These are phyloP conservation scores for Kwoniella bestiolae DNA, from an alignment of 768 basidiomycete genomes.

Conservation along the genomic window DNA sequence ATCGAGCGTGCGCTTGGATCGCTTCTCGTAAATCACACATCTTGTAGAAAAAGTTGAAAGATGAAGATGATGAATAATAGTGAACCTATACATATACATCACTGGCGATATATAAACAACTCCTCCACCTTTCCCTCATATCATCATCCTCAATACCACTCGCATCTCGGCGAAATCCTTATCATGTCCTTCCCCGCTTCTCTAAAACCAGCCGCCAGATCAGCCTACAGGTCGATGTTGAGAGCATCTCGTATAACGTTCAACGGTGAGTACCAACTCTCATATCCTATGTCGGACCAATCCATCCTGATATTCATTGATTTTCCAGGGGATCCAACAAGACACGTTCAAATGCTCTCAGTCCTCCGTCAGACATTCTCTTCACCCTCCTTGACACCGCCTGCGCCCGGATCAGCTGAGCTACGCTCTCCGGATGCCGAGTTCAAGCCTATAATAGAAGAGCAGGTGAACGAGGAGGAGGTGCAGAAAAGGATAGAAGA, in stretches of 20 bases:
- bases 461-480: slow-evolving; percentile 8
- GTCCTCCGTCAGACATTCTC: slow-evolving; percentile 49
- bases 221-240: slow-evolving; percentile 44
- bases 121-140: too few relatives aligned
- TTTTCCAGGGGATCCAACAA: slow-evolving; percentile 30
- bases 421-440: background rate
- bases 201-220: slow-evolving; percentile 37
- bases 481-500: slow-evolving; percentile 57
- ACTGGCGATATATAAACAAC: too few relatives aligned
- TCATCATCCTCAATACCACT: background rate
- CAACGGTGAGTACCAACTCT: slow-evolving; percentile 29
- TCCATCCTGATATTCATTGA: too few relatives aligned
- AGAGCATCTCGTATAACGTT: slow-evolving; percentile 48
- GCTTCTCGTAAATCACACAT: too few relatives aligned
- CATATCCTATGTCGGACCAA: background rate
- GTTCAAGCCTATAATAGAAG: slow-evolving; percentile 1
- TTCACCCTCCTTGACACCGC: slow-evolving; percentile 47
- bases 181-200: slow-evolving; percentile 39
- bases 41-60: background rate
- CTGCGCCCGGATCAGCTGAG: slow-evolving; percentile 22
- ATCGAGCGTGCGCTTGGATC: background rate
- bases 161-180: background rate
- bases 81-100: too few relatives aligned
- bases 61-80: background rate
- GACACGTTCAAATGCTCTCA: slow-evolving; percentile 28